A percentile compares a stretch with the other conserved stretches of the same genome.
Evolutionary conservation across 2,329 filamentous ascomycete species (phyloP).

Genomic region (Calonectria crousiana): DNA sequence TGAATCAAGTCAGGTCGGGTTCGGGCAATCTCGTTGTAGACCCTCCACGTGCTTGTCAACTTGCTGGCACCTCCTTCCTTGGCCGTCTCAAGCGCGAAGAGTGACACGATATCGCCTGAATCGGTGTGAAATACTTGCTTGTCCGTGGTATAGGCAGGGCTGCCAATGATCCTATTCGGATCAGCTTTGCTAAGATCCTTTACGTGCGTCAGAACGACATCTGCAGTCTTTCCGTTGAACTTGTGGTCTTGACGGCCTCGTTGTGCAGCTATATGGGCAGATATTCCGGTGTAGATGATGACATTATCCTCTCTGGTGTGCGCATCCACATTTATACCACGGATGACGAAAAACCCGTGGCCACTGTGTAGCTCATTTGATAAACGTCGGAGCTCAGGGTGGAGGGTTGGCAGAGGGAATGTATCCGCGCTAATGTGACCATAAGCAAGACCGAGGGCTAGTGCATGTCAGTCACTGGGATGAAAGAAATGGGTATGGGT

Average conservation of each 20-base stretch:
- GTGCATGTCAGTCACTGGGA: not conserved
- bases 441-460: not conserved
- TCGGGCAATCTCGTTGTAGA: slow-evolving; percentile 72
- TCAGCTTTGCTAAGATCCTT: not conserved
- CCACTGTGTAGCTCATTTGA: not conserved
- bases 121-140: not conserved
- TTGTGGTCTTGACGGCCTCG: not conserved
- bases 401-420: not conserved
- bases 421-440: not conserved
- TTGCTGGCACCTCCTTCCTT: slow-evolving; percentile 67
- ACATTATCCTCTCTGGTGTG: not conserved
- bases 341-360: not conserved
- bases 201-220: not conserved
- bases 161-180: not conserved
- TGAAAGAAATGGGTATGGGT: not conserved
- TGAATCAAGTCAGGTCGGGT: slow-evolving; percentile 70
- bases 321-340: not conserved
- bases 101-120: not conserved
- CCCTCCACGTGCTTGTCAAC: slow-evolving; percentile 66
- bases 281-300: not conserved
- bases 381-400: not conserved
- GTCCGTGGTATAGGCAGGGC: not conserved
- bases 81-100: slow-evolving; percentile 56
- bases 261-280: not conserved
- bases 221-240: not conserved